Evolutionary conservation across 2,329 filamentous ascomycete species (phyloP).

Genomic region (Beauveria caledonica): DNA sequence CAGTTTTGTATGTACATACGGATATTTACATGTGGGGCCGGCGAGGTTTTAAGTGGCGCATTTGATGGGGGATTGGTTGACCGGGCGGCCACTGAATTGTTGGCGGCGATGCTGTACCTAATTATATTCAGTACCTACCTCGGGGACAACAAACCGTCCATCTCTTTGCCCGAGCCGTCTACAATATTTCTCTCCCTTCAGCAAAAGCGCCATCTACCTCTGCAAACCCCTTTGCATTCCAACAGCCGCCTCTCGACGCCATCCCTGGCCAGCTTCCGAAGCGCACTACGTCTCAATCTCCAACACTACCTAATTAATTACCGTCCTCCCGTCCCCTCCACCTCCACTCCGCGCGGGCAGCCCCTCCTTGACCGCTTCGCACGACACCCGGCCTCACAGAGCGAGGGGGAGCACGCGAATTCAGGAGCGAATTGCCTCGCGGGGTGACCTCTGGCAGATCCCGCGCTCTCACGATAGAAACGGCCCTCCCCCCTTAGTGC

Average conservation of each 20-base stretch:
- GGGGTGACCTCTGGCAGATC: constrained; percentile 5
- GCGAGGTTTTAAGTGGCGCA: no score
- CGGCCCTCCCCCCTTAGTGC: neutral
- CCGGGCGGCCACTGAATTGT: no score
- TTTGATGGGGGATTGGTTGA: no score
- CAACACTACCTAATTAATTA: neutral
- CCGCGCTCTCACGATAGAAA: neutral
- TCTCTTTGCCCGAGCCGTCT: neutral
- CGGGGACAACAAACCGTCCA: neutral
- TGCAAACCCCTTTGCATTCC: neutral
- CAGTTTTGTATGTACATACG: no score
- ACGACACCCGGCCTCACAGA: neutral
- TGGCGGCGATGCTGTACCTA: no score
- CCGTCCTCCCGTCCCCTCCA: neutral
- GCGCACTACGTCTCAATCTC: neutral
- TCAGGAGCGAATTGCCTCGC: constrained; percentile 5
- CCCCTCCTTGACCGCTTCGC: constrained; percentile 11
- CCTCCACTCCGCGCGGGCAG: constrained; percentile 8
- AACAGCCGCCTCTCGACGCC: neutral
- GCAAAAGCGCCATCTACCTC: neutral
- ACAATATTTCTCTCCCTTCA: neutral
- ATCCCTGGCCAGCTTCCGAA: neutral
- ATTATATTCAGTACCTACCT: no score
- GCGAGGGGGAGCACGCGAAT: neutral
- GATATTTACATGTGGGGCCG: no score